Conservation (phyloP, 73 alveolate genomes). For the Stentor roeselii region DNA sequence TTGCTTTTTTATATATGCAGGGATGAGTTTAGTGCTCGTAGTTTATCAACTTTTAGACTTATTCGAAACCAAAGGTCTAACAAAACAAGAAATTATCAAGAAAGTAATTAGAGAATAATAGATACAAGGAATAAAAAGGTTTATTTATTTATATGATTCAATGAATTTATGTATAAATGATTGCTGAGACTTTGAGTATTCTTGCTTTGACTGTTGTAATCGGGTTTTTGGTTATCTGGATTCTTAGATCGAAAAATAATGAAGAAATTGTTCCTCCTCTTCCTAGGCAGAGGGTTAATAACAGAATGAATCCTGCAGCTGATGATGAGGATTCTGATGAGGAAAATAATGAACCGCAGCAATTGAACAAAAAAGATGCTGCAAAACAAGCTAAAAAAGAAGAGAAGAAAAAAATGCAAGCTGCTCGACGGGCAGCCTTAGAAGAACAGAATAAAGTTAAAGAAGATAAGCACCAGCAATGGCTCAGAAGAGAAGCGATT, state of each 20-base stretch:
- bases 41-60: not conserved
- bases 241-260: not conserved
- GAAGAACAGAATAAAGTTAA: conserved; percentile 35
- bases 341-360: conserved; percentile 1
- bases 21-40: not conserved
- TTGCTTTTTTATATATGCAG: not conserved
- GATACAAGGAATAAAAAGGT: not conserved
- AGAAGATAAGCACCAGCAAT: conserved; percentile 38
- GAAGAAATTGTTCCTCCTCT: not conserved
- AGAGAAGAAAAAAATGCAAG: conserved; percentile 42
- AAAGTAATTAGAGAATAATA: not conserved
- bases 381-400: conserved; percentile 56
- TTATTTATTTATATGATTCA: too few species aligned
- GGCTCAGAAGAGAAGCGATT: conserved; percentile 38
- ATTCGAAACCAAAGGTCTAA: not conserved
- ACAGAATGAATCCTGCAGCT: conserved; percentile 25
- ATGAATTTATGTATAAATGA: not conserved
- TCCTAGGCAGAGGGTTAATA: not conserved
- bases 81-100: conserved; percentile 19
- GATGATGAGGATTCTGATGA: conserved; percentile 32
- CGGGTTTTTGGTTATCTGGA: not conserved
- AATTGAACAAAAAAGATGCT: conserved; percentile 46
- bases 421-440: conserved; percentile 29
- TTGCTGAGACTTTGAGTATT: conserved; percentile 1
- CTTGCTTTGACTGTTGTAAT: not conserved